Evolutionary conservation across 2,329 filamentous ascomycete species (phyloP), one percentile per base, ranked within the genome.

Genomic region (Beauveria australis): DNA sequence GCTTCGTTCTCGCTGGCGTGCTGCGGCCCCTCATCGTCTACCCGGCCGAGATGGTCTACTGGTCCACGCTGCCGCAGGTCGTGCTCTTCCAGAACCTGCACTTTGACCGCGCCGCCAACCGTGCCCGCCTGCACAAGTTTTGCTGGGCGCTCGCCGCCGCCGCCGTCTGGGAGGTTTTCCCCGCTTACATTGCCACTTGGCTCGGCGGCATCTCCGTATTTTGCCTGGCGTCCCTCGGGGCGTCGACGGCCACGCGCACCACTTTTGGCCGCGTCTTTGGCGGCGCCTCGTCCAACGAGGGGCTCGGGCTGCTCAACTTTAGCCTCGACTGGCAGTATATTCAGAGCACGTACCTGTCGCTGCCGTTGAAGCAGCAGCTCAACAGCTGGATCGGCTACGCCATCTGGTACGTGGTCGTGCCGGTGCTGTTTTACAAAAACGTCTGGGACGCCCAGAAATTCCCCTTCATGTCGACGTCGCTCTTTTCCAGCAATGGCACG

Each of bases 281-380:
- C 18, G 79, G 79, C n/a, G 69, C 78, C 2, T 68, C 67, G 10
- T 67, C 67, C 16, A 72, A 72, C 61, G 68, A 72, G 51, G 70
- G 77, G 1, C 67, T 78, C 3, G 77, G 77, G 1, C 66, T 78
- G 5, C 66, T 78, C 6, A 71, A 69, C 16, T 63, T 76, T 46
- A 75, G 71, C 1, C 70, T 79, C 18, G 77, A 79, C 61, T 78
- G 76, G 76, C 72, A 76, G 59, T 78, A 78, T 62, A 74, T 78
- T 54, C 69, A 70, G 4, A 70, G 68, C 37, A 63, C 66, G 3
- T 73, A 63, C 3, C 66, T 78, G 19, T 76, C 71, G 52, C 61
- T 73, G 28, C 75, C 75, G 0, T 65, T 76, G 1, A 68, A 75
- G 33, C 74, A 72, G 26, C 67, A 73, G 52, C 62, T 72, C 16